These are phyloP conservation scores for Mycena chlorophos DNA, from an alignment of 768 basidiomycete genomes.

Conservation along the genomic window DNA sequence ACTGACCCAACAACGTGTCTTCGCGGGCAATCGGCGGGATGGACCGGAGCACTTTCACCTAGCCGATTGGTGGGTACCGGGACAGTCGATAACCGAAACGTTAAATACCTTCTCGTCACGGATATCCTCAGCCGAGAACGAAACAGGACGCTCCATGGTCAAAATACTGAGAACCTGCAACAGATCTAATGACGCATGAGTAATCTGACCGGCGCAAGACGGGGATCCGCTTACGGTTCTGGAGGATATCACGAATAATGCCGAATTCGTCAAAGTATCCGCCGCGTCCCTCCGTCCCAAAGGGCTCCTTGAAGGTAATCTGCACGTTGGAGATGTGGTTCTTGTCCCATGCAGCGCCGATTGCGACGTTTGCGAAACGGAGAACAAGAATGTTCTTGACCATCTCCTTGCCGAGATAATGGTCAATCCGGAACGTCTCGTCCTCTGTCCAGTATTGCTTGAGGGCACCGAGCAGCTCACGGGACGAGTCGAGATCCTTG, in stretches of 20 bases:
- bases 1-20: slow-evolving; percentile 93
- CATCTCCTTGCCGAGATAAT: slow-evolving; percentile 99
- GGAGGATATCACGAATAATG: slow-evolving; percentile 95
- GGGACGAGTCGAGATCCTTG: slow-evolving; percentile 85
- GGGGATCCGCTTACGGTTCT: slow-evolving; percentile 81
- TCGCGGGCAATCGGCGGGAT: slow-evolving; percentile 78
- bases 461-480: slow-evolving; percentile 73
- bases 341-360: slow-evolving; percentile 92
- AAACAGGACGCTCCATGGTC: slow-evolving; percentile 98
- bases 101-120: slow-evolving; percentile 90
- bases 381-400: slow-evolving; percentile 97
- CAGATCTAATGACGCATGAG: slow-evolving; percentile 59
- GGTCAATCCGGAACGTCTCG: slow-evolving; percentile 98
- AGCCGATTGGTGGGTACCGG: slow-evolving; percentile 11
- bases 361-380: slow-evolving; percentile 90
- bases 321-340: slow-evolving; percentile 96
- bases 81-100: neutral
- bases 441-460: slow-evolving; percentile 92
- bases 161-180: slow-evolving; percentile 92
- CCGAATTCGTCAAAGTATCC: slow-evolving; percentile 99
- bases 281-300: slow-evolving; percentile 99
- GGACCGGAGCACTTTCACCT: slow-evolving; percentile 95
- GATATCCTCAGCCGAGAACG: slow-evolving; percentile 95
- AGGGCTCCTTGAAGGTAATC: slow-evolving; percentile 99
- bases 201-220: slow-evolving; percentile 11